Conservation (phyloP, 2,329 filamentous ascomycete species). For the Colletotrichum liriopes region DNA sequence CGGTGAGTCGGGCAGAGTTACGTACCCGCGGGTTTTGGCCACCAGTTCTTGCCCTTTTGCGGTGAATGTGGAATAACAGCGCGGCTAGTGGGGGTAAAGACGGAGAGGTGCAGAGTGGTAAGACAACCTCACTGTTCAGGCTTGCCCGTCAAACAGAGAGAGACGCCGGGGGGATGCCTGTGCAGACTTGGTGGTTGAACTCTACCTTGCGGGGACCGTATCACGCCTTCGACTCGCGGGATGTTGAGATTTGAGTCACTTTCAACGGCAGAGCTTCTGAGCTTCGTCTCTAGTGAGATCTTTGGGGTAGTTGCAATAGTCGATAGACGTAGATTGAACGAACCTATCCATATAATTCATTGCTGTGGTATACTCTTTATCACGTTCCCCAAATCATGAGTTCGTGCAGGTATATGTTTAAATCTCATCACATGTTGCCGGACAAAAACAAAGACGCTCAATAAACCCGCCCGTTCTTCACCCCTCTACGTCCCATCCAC, state of each 20-base stretch:
- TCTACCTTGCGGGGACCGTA: conserved; percentile 11
- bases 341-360: conserved; percentile 25
- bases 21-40: neutral
- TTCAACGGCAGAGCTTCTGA: neutral
- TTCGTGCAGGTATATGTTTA: conserved; percentile 36
- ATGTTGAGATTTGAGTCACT: conserved; percentile 17
- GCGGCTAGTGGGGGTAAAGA: neutral
- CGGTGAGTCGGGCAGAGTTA: neutral
- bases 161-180: neutral
- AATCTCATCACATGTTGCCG: conserved; percentile 36
- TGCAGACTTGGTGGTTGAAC: neutral
- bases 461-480: conserved; percentile 26
- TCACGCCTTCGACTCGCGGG: conserved; percentile 16
- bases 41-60: conserved; percentile 6
- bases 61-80: neutral
- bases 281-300: neutral
- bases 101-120: neutral
- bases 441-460: conserved; percentile 30
- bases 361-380: conserved; percentile 27
- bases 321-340: neutral
- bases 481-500: conserved; percentile 6
- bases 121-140: neutral
- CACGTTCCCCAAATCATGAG: conserved; percentile 31
- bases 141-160: neutral
- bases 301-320: neutral